Conservation (phyloP, 805 yeast species). For the Yamadazyma takamatsuzukensis region DNA sequence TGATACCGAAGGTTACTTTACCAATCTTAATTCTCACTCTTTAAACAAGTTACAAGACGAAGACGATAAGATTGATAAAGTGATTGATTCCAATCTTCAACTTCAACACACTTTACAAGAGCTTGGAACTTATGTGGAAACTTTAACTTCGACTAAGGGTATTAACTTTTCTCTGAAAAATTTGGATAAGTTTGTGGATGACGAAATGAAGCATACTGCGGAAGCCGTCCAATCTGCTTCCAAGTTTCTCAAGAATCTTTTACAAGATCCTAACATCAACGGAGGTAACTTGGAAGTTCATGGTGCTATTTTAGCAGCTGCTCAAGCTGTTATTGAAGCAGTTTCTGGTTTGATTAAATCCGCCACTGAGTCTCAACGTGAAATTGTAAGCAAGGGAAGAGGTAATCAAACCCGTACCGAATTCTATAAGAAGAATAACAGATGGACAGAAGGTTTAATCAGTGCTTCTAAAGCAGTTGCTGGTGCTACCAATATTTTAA, state of each 20-base stretch:
- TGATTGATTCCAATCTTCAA: constrained; percentile 69
- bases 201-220: constrained; percentile 72
- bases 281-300: constrained; percentile 65
- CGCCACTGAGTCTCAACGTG: constrained; percentile 77
- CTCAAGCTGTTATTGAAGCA: constrained; percentile 76
- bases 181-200: constrained; percentile 66
- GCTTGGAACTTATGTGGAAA: constrained; percentile 53
- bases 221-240: constrained; percentile 65
- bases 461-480: constrained; percentile 90
- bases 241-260: constrained; percentile 49
- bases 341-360: constrained; percentile 68
- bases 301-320: constrained; percentile 73
- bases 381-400: constrained; percentile 68
- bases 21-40: constrained; percentile 50
- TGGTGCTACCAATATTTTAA: constrained; percentile 73
- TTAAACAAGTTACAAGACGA: constrained; percentile 52
- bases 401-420: constrained; percentile 66
- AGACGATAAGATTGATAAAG: constrained; percentile 67
- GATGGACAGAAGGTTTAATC: constrained; percentile 92
- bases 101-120: constrained; percentile 70
- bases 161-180: constrained; percentile 42
- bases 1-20: constrained; percentile 59
- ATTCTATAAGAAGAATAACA: constrained; percentile 79
- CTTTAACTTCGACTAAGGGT: constrained; percentile 35
- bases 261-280: constrained; percentile 50